Conservation (phyloP, 805 yeast species). For the Kluyveromyces aestuarii region DNA sequence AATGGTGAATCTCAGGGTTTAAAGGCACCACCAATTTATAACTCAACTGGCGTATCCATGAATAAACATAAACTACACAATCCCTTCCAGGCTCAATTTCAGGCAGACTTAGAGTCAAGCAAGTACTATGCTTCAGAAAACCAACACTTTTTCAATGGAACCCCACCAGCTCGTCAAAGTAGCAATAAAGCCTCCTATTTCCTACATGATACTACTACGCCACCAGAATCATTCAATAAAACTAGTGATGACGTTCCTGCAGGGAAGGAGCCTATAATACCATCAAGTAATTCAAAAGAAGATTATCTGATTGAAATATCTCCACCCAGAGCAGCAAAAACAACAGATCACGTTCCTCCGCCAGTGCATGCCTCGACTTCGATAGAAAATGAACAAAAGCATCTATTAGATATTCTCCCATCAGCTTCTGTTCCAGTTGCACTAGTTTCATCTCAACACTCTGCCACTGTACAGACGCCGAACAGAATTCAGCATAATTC, state of each 20-base stretch:
- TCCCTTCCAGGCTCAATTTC: conserved; percentile 24
- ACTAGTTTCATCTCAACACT: background rate
- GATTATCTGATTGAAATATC: background rate
- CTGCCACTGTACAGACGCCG: background rate
- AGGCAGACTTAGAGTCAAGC: background rate
- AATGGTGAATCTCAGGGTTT: background rate
- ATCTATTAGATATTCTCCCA: background rate
- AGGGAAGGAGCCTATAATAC: background rate
- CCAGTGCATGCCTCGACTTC: background rate
- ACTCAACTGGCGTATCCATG: background rate
- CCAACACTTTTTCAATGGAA: background rate
- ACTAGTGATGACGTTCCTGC: background rate
- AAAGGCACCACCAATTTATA: background rate
- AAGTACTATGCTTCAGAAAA: background rate
- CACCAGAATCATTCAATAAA: background rate
- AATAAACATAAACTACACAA: conserved; percentile 25
- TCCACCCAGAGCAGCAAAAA: background rate
- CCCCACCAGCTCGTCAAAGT: conserved; percentile 1
- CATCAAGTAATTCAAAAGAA: background rate
- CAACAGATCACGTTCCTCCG: background rate
- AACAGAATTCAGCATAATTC: background rate
- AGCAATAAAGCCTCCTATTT: background rate
- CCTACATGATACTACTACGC: background rate
- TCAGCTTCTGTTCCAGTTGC: background rate
- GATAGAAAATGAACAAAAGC: background rate